Base-by-base conservation (phyloP, 1,139 yeast genomes). In the Scheffersomyces illinoinensis region DNA sequence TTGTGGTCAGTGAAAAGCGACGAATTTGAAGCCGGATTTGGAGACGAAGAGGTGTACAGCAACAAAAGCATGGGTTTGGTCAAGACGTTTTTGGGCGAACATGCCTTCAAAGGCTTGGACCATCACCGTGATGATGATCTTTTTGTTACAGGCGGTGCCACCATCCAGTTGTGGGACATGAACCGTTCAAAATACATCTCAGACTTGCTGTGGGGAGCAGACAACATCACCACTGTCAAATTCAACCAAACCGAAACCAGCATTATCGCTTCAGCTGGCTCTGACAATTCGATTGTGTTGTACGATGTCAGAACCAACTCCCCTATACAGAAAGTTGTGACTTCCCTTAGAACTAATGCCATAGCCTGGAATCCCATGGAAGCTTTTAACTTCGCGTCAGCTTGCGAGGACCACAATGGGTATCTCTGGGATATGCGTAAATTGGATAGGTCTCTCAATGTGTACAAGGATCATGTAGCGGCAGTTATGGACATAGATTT, bases 331-430 rank as follows among this genome's bases (percentile, higher is more conserved):
- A 93, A 93, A 73, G 86, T 95, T 61, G 91, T 90, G 53, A 91
- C 97, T 39, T 80, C 86, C 39, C 81, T 95, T 83, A 84, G 96
- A 68, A 91, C 96, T 24, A 96, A 96, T 73, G 84, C 96, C 53
- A 81, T 96, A 46, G 84, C 93, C 58, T 96, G 98, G 98, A 95
- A 96, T 74, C 99, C 99, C 4, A 91, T 95, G 90, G 98, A 95
- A 75, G 97, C 99, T 1, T 95, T 87, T 76, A 88, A 90, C 70
- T 93, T 96, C 76, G 98, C 95, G 20, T 86, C 91, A 55, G 99
- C 93, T 1, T 87, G 87, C 69, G 99, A 96, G 76, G 99, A 96
- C 77, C 98, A 95, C 75, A 96, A 96, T 71, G 89, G 90, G 12
- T 96, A 96, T 72, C 84, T 90, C 59, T 96, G 97, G 86, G 99